Conservation (phyloP, 2,329 filamentous ascomycete genomes). For the Clarireedia homoeocarpa region DNA sequence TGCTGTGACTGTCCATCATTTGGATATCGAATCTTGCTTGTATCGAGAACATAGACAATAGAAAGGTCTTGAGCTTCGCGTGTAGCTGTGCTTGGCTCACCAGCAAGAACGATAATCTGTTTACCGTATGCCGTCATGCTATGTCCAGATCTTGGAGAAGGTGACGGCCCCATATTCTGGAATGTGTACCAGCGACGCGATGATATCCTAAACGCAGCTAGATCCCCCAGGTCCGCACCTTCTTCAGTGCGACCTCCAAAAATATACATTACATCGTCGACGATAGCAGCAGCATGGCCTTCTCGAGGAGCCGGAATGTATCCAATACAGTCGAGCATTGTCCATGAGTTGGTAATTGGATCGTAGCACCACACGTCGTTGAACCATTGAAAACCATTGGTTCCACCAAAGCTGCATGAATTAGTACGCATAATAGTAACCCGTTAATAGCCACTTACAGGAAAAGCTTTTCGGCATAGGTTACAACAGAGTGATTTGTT, state of each 20-base stretch:
- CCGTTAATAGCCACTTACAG: slow-evolving; percentile 50
- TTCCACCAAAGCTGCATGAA: slow-evolving; percentile 75
- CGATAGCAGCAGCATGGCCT: slow-evolving; percentile 86
- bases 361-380: slow-evolving; percentile 99
- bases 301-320: slow-evolving; percentile 93
- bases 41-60: slow-evolving; percentile 87
- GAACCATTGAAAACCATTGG: slow-evolving; percentile 94
- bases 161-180: slow-evolving; percentile 97
- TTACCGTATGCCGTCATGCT: slow-evolving; percentile 96
- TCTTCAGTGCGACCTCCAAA: slow-evolving; percentile 95
- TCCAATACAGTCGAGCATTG: slow-evolving; percentile 88
- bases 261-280: slow-evolving; percentile 98
- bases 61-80: slow-evolving; percentile 77
- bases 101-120: slow-evolving; percentile 83
- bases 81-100: slow-evolving; percentile 84
- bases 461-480: slow-evolving; percentile 88
- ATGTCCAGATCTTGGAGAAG: slow-evolving; percentile 87
- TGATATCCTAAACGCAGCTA: slow-evolving; percentile 76
- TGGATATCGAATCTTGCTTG: slow-evolving; percentile 91
- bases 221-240: slow-evolving; percentile 82
- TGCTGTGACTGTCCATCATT: slow-evolving; percentile 50
- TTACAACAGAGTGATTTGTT: slow-evolving; percentile 91
- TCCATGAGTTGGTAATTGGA: slow-evolving; percentile 73
- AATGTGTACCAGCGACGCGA: slow-evolving; percentile 97
- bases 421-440: slow-evolving; percentile 16